Evolutionary conservation across 1,284 basidiomycete species (phyloP).

Genomic region (Salmacisia buchloeana): DNA sequence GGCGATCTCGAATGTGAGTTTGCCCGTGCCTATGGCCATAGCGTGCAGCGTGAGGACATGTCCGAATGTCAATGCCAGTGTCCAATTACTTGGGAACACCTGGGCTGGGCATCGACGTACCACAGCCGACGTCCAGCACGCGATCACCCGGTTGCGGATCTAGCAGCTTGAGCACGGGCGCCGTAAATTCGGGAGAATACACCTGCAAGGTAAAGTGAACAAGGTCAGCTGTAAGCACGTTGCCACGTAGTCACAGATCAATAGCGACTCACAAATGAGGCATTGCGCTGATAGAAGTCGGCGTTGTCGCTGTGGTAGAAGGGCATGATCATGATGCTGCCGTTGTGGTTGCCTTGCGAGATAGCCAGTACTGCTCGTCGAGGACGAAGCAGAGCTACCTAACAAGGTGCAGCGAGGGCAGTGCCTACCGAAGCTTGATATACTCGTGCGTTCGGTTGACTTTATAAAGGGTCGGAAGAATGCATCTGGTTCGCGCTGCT

Average conservation of each 20-base stretch:
- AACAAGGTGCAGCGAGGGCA: too few relatives aligned
- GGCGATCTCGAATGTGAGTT: conserved; percentile 21
- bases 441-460: too few relatives aligned
- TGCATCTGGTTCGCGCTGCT: too few relatives aligned
- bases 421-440: too few relatives aligned
- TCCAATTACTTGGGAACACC: background rate
- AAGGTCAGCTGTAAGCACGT: background rate
- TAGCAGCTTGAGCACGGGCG: conserved; percentile 22
- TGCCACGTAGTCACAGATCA: background rate
- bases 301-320: conserved; percentile 25
- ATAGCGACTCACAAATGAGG: conserved; percentile 22
- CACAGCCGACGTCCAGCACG: conserved; percentile 28
- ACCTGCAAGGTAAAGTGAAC: background rate
- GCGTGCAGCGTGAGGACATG: background rate
- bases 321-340: background rate
- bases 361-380: too few relatives aligned
- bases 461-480: too few relatives aligned
- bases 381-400: too few relatives aligned
- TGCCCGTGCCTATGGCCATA: conserved; percentile 18
- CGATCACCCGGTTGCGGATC: conserved; percentile 23
- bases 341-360: too few relatives aligned
- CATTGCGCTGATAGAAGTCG: conserved; percentile 22
- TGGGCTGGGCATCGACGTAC: conserved; percentile 11
- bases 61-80: background rate
- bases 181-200: conserved; percentile 23